These are phyloP conservation scores for Amanita molliuscula DNA, from an alignment of 768 basidiomycete species.

Conservation along the genomic window DNA sequence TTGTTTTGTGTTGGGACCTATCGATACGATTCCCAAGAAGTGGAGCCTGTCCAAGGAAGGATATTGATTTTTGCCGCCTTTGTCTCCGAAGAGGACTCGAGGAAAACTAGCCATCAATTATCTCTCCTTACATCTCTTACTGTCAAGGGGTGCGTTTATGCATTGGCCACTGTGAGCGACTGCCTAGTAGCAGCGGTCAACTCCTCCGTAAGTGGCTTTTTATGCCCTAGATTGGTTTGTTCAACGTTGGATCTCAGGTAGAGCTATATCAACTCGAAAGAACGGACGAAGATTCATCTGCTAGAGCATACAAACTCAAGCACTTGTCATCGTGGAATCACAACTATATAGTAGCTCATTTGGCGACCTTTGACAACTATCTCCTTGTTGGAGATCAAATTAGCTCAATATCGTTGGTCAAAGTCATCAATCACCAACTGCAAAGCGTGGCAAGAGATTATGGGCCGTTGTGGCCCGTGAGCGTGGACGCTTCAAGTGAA, in stretches of 20 bases:
- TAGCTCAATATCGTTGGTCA: slow-evolving; percentile 65
- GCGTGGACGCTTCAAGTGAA: slow-evolving; percentile 46
- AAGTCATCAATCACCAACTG: slow-evolving; percentile 32
- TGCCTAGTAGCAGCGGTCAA: slow-evolving; percentile 64
- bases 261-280: slow-evolving; percentile 31
- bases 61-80: slow-evolving; percentile 44
- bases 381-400: slow-evolving; percentile 68
- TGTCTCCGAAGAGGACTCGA: slow-evolving; percentile 14
- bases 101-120: slow-evolving; percentile 20
- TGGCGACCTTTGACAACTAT: slow-evolving; percentile 47
- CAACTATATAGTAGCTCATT: slow-evolving; percentile 66
- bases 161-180: slow-evolving; percentile 38
- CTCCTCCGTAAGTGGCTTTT: slow-evolving; percentile 45
- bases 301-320: slow-evolving; percentile 26
- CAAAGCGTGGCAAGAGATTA: slow-evolving; percentile 62
- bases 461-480: slow-evolving; percentile 63
- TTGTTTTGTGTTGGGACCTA: slow-evolving; percentile 45
- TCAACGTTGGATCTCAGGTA: slow-evolving; percentile 25
- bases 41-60: slow-evolving; percentile 46
- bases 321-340: slow-evolving; percentile 61
- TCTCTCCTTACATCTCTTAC: slow-evolving; percentile 30
- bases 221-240: neutral
- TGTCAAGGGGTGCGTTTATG: slow-evolving; percentile 62
- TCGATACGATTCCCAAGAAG: slow-evolving; percentile 28
- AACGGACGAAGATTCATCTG: slow-evolving; percentile 16